Conservation (phyloP, 169 alveolate species). For the Cryptosporidium xiaoi region DNA sequence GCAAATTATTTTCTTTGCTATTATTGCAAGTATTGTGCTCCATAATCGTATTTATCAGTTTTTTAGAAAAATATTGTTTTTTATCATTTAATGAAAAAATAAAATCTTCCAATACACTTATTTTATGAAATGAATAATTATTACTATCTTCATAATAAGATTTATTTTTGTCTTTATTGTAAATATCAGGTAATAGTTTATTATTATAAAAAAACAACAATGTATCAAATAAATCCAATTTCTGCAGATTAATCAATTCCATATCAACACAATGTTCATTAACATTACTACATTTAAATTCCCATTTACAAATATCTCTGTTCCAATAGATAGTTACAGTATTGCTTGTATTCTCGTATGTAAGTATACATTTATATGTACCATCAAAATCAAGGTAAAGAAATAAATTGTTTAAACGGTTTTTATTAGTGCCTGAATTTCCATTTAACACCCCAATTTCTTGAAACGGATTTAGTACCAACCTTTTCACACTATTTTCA, state of each 20-base stretch:
- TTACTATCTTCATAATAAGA: conserved; percentile 1
- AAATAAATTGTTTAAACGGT: background rate
- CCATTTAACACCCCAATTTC: background rate
- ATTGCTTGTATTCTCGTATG: background rate
- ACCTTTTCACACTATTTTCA: background rate
- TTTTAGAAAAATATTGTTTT: conserved; percentile 35
- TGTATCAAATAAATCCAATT: conserved; percentile 15
- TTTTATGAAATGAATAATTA: conserved; percentile 5
- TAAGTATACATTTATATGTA: conserved; percentile 14
- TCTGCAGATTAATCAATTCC: conserved; percentile 3
- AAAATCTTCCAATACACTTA: conserved; percentile 50
- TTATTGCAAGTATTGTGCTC: background rate
- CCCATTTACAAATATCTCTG: conserved; percentile 54
- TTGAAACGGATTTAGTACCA: conserved; percentile 39
- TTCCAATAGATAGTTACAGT: conserved; percentile 22
- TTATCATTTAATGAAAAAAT: conserved; percentile 63
- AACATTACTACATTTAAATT: background rate
- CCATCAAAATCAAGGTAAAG: conserved; percentile 23
- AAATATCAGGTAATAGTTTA: conserved; percentile 5
- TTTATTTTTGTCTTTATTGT: background rate
- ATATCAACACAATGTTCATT: background rate
- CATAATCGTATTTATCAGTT: conserved; percentile 21
- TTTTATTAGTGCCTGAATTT: background rate
- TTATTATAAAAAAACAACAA: conserved; percentile 10
- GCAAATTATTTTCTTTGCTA: background rate